phyloP scores from a whole-genome alignment of 1,284 basidiomycete species.

The Fistulinella cinereoalba region DNA sequence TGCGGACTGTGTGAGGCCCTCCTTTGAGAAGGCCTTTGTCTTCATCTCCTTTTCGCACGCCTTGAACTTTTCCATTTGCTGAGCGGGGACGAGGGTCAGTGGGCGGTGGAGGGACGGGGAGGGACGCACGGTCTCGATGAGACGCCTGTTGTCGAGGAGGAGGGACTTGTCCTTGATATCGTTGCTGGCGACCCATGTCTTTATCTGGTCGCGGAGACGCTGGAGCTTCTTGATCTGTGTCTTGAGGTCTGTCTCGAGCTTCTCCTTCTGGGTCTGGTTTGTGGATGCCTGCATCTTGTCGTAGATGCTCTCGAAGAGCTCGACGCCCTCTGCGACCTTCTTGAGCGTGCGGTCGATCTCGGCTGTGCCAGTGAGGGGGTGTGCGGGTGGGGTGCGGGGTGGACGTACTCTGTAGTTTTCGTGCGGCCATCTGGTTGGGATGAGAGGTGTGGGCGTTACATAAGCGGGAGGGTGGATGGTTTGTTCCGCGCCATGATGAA shows the following conservation, averaged over 20 bases:
- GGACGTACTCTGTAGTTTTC: slow-evolving; percentile 74
- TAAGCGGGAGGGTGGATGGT: slow-evolving; percentile 12
- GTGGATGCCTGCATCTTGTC: slow-evolving; percentile 95
- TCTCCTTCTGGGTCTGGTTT: slow-evolving; percentile 96
- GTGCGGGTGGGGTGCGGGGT: neutral
- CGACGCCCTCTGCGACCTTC: slow-evolving; percentile 91
- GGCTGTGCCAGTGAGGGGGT: slow-evolving; percentile 46
- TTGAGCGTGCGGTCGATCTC: slow-evolving; percentile 97
- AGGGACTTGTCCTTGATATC: slow-evolving; percentile 99
- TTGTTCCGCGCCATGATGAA: slow-evolving; percentile 58
- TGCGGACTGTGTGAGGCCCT: slow-evolving; percentile 92
- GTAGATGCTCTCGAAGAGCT: slow-evolving; percentile 92
- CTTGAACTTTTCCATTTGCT: slow-evolving; percentile 99
- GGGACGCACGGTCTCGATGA: slow-evolving; percentile 92
- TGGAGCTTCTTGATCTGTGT: slow-evolving; percentile 99
- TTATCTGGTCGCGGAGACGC: slow-evolving; percentile 97
- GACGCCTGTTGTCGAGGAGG: slow-evolving; percentile 88
- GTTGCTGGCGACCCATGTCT: slow-evolving; percentile 96
- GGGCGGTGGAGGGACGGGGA: slow-evolving; percentile 1
- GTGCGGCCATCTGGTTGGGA: slow-evolving; percentile 63
- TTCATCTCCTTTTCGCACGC: slow-evolving; percentile 99
- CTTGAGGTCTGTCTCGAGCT: slow-evolving; percentile 92
- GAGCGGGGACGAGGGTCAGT: neutral
- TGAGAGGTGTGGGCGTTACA: slow-evolving; percentile 13
- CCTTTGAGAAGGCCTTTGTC: slow-evolving; percentile 99